These are phyloP conservation scores for Trichosanthes cucumerina DNA, from an alignment of 306 rosid genomes.

Conservation along the genomic window DNA sequence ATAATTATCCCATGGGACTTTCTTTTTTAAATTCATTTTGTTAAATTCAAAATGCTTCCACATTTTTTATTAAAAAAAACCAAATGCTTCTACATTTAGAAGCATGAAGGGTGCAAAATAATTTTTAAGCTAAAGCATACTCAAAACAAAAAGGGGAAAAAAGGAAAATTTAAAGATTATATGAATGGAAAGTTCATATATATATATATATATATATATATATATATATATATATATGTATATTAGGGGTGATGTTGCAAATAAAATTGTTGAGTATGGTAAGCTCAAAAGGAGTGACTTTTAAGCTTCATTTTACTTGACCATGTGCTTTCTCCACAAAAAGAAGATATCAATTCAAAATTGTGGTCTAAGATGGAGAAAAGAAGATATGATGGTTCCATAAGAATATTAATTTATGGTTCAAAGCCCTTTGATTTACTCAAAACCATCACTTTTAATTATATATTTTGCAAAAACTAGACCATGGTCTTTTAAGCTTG, in stretches of 20 bases:
- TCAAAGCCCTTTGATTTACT: neutral
- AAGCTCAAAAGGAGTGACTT: neutral
- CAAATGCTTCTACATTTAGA: too few species aligned
- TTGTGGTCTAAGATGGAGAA: slow-evolving; percentile 1
- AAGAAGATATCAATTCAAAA: neutral
- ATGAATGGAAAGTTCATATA: neutral
- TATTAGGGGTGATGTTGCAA: neutral
- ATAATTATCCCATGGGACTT: too few species aligned
- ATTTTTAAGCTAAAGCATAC: neutral
- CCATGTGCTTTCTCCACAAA: neutral
- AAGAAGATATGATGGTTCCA: neutral
- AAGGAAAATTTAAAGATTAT: too few species aligned
- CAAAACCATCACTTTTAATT: neutral
- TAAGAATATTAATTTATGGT: neutral
- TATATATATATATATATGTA: too few species aligned
- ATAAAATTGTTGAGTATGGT: neutral
- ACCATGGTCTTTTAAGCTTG: neutral
- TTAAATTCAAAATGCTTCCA: too few species aligned
- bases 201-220: too few species aligned
- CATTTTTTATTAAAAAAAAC: too few species aligned
- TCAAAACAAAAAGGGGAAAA: too few species aligned
- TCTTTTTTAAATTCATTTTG: too few species aligned
- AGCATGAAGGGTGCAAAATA: too few species aligned
- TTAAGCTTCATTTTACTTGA: neutral
- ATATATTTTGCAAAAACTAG: neutral